These are phyloP conservation scores for Penicillium subrubescens DNA, from an alignment of 495 filamentous ascomycete genomes.

Conservation along the genomic window DNA sequence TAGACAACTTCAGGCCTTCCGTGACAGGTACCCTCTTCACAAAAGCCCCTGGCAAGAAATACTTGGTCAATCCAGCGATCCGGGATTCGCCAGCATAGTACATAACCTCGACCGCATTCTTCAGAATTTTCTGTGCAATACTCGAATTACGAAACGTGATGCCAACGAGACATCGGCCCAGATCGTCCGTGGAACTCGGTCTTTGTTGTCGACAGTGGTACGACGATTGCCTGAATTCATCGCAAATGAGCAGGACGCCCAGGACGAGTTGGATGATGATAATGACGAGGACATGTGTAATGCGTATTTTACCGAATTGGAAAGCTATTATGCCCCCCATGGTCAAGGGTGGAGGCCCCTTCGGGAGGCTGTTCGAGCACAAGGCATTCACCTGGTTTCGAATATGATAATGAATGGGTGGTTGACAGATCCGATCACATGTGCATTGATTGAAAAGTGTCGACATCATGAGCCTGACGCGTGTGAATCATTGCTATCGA, in stretches of 20 bases:
- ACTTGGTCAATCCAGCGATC: slow-evolving; percentile 37
- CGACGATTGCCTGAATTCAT: slow-evolving; percentile 67
- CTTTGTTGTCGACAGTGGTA: slow-evolving; percentile 66
- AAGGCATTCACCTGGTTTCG: slow-evolving; percentile 62
- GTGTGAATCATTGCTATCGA: slow-evolving; percentile 39
- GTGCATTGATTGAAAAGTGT: slow-evolving; percentile 39
- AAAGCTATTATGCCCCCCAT: slow-evolving; percentile 55
- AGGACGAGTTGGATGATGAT: slow-evolving; percentile 53
- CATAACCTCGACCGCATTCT: slow-evolving; percentile 41
- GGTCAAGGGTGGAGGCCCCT: slow-evolving; percentile 66
- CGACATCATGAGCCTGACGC: slow-evolving; percentile 39
- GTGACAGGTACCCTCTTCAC: slow-evolving; percentile 28
- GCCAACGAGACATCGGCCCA: not conserved
- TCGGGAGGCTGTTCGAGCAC: slow-evolving; percentile 63
- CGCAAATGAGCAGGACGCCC: slow-evolving; percentile 56
- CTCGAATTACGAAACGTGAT: slow-evolving; percentile 19
- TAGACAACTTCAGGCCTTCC: slow-evolving; percentile 19
- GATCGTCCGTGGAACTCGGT: slow-evolving; percentile 42
- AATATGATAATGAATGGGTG: slow-evolving; percentile 54
- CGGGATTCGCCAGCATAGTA: slow-evolving; percentile 41
- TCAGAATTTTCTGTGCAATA: slow-evolving; percentile 43
- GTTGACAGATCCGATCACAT: slow-evolving; percentile 37
- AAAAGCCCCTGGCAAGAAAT: slow-evolving; percentile 46
- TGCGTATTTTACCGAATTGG: slow-evolving; percentile 68
- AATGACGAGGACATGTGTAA: slow-evolving; percentile 49